Evolutionary conservation across 73 alveolate genomes (phyloP), one percentile per base, ranked within the genome.

Genomic region (Paramecium caudatum): DNA sequence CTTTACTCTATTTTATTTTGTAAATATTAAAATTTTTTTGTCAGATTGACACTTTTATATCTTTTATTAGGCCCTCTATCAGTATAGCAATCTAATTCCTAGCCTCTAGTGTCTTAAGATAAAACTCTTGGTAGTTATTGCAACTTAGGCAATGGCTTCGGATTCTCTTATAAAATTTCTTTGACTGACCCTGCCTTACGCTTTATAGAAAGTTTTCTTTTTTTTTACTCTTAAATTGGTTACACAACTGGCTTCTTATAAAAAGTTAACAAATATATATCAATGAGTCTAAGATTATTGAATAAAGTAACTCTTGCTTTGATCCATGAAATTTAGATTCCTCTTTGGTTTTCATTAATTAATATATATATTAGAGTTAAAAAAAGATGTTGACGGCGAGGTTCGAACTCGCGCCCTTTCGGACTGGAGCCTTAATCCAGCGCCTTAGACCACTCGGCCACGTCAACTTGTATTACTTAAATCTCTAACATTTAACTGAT

Each of bases 391-490:
- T 70, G 68, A 70, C 68, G 82, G 92, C 88, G 82, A 85, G 88
- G 74, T 85, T 85, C 62, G 88, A 62, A 61, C 92, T 85, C 92
- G 88, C 92, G 82, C 88, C 88, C 88, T 85, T 36, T 85, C 88
- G 88, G 88, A 85, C 47, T 86, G 70, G 90, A 86, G 82, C 93
- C 82, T 41, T 86, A 86, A 63, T 86, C 82, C 84, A 86, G 81
- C 90, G 90, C 90, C 69, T 86, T 86, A 63, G 90, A 86, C 90
- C 90, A 78, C 86, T 61, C 74, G 85, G 74, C 91, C 55, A 83
- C 47, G 37, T 55, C 74, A 83, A 27, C 91, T 83, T 83, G 80
- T 70, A 55, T 19, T 55, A 27, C 4, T 0, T 55, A 21, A 27
- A 3, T 55, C 30, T 16, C 0, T 55, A 23, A 16, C 17, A 55